Conservation (phyloP, 1,284 basidiomycete genomes). For the Singerocomus inundabilis region DNA sequence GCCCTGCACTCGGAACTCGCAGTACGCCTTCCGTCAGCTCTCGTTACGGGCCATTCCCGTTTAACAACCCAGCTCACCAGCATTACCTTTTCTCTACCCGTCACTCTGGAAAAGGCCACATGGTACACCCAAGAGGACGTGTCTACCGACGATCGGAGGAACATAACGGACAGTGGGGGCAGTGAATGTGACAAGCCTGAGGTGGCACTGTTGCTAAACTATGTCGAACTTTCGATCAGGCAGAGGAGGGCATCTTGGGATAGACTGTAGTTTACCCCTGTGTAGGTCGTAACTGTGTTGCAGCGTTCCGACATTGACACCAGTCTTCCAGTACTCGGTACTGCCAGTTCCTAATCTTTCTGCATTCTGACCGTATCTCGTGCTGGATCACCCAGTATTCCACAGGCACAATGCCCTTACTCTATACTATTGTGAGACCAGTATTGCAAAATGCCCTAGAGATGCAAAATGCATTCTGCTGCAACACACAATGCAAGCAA, state of each 20-base stretch:
- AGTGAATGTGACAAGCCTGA: slow-evolving; percentile 24
- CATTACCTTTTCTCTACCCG: slow-evolving; percentile 76
- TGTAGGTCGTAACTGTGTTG: no score
- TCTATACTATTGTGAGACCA: no score
- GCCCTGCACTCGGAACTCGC: slow-evolving; percentile 74
- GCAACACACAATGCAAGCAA: no score
- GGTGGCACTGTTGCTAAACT: slow-evolving; percentile 52
- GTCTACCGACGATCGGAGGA: slow-evolving; percentile 5
- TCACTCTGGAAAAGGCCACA: slow-evolving; percentile 73
- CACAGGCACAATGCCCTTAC: neutral
- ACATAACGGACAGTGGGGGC: slow-evolving; percentile 11
- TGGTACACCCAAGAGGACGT: slow-evolving; percentile 31
- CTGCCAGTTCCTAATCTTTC: neutral
- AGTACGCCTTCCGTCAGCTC: slow-evolving; percentile 71
- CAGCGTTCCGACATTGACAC: no score
- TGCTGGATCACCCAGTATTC: neutral
- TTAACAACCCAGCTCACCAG: slow-evolving; percentile 77
- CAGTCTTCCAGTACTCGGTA: no score
- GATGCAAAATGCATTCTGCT: no score
- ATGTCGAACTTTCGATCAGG: slow-evolving; percentile 54
- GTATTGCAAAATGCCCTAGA: no score
- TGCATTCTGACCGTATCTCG: neutral
- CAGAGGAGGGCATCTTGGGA: slow-evolving; percentile 55
- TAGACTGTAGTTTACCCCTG: slow-evolving; percentile 23
- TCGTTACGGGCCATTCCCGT: slow-evolving; percentile 74